Evolutionary conservation across 768 basidiomycete genomes (phyloP), one percentile per base, ranked within the genome.

Genomic region (Hypholoma fasciculare): DNA sequence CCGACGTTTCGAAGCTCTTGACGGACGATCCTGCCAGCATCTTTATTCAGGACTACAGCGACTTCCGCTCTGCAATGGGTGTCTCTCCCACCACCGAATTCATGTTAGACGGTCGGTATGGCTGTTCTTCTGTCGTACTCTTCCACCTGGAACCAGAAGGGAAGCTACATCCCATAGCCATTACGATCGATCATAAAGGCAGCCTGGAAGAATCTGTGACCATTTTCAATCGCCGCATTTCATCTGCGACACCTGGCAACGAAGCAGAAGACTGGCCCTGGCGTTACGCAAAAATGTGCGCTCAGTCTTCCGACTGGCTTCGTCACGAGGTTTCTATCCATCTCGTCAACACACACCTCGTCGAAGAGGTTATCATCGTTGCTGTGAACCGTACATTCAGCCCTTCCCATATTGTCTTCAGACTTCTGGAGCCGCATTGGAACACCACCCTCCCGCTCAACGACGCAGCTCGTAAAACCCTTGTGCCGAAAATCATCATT

Each of bases 361-460:
- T 71, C 30, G 71, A 72, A 50, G 71, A 72, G 58, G 68, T 65
- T 23, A 57, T 67, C 49, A 70, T 72, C 53, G 68, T 72, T 26
- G 66, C 68, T n/a, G 67, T 69, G 13, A 61, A 68, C 49, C 71
- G 71, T 30, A 60, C 54, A 6, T 59, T 72, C 26, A 49, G 48
- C 7, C 58, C 64, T 8, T 17, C 23, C 42, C 70, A 72, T 51
- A 58, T 69, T 17, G 57, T 71, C 14, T 67, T 64, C 63, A 43
- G 65, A n/a, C 64, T 72, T 14, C 55, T 72, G 17, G 55, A 67
- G 27, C 65, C 66, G 11, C 71, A 71, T 44, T 72, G 71, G 71
- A 60, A 43, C 7, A 69, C 58, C 8, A 72, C 71, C 5, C 65
- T 72, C 1, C 66, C 69, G n/a, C 52, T 72, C 16, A 72, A 72